These are phyloP conservation scores for Lachancea mirantina DNA, from an alignment of 805 yeast genomes.

Conservation along the genomic window DNA sequence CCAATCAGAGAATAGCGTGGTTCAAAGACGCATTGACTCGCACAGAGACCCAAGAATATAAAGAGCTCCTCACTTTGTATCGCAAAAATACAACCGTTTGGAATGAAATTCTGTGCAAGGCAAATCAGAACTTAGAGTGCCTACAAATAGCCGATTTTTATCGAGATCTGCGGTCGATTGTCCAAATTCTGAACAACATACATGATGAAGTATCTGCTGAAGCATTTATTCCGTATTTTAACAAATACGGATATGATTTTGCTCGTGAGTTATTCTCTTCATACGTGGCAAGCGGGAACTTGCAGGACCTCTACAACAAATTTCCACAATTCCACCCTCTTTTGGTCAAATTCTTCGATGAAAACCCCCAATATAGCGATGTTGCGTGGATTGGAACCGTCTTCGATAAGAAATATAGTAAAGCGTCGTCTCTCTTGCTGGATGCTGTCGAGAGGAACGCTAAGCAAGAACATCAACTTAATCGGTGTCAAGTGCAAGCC, in stretches of 20 bases:
- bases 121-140: conserved; percentile 47
- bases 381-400: conserved; percentile 71
- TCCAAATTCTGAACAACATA: conserved; percentile 34
- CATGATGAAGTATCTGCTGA: conserved; percentile 43
- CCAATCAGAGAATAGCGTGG: conserved; percentile 33
- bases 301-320: conserved; percentile 46
- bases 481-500: conserved; percentile 43
- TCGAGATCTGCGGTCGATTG: conserved; percentile 58
- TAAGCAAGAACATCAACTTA: conserved; percentile 30
- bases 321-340: conserved; percentile 47
- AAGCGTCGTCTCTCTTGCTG: conserved; percentile 45
- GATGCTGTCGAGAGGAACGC: conserved; percentile 39
- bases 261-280: conserved; percentile 56
- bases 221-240: conserved; percentile 46
- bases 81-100: conserved; percentile 36
- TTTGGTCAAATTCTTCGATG: conserved; percentile 46
- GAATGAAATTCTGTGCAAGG: conserved; percentile 50
- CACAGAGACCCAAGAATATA: conserved; percentile 18
- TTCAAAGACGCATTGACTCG: conserved; percentile 17
- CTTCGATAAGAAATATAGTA: conserved; percentile 40
- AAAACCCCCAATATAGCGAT: conserved; percentile 38
- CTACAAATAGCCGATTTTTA: conserved; percentile 57
- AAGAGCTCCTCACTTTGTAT: conserved; percentile 28
- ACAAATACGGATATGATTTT: conserved; percentile 58
- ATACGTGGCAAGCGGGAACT: conserved; percentile 46